Base-by-base conservation (phyloP, 495 filamentous ascomycete species). In the Aspergillus kassunensis region DNA sequence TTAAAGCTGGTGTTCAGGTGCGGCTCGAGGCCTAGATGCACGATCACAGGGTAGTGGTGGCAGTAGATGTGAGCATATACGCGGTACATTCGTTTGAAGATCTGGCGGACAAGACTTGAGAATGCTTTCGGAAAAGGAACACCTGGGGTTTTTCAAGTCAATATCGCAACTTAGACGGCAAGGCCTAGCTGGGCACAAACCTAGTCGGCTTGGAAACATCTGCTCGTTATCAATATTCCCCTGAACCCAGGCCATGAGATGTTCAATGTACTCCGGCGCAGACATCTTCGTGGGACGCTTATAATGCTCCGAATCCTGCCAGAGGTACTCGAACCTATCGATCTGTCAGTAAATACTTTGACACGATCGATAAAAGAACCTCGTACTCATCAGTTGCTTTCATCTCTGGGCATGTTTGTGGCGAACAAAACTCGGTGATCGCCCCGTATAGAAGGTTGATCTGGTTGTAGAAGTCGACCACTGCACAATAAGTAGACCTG, bases 391-490 rank as follows among this genome's bases (percentile, higher is more conserved):
- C 93, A 8, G 93, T 97, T 21, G 93, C 93, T 72, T 98, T 98
- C 93, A 98, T 98, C 74, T 97, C 93, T 2, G 92, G 93, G 66
- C 93, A 98, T 45, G 90, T 89, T 58, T 89, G 87, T 21, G 93
- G 93, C 20, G 93, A 97, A 75, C 93, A 98, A 72, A 97, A 98
- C 62, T 98, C 93, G 47, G 93, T 98, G 65, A 98, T 97, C 49
- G 93, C 91, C 53, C 93, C 93, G 69, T 98, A 98, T 47, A 98
- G 86, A 21, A 98, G 84, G 73, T 98, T 98, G 69, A 97, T 93
- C 69, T 98, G 93, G 73, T 97, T 98, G 82, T 97, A 98, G 72
- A 98, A 98, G 69, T 98, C 93, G 73, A 98, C 93, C 64, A 98
- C 92, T 96, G 58, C 25, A 21, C 51, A 27, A 25, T 33, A 58